These are phyloP conservation scores for Prunus dulcis DNA, from an alignment of 306 rosid species.

Conservation along the genomic window DNA sequence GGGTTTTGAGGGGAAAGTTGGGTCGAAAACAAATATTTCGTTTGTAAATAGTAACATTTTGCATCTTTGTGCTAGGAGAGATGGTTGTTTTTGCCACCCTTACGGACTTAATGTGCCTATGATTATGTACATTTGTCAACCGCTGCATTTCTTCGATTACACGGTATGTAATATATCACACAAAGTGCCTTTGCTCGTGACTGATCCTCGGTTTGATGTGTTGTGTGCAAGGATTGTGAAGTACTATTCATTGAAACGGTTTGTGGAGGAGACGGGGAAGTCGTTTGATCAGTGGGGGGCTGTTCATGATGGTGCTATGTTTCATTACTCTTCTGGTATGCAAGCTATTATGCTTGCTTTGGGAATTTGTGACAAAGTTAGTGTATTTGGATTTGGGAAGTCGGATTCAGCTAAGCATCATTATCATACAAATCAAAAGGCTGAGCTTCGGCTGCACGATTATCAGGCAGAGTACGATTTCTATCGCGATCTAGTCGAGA, in stretches of 20 bases:
- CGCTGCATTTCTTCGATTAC: conserved; percentile 85
- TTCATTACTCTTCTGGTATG: conserved; percentile 97
- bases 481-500: conserved; percentile 64
- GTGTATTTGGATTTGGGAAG: conserved; percentile 88
- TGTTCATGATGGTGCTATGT: conserved; percentile 67
- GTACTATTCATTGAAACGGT: conserved; percentile 82
- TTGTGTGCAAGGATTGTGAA: conserved; percentile 75
- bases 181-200: conserved; percentile 64
- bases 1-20: conserved; percentile 57
- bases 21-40: conserved; percentile 74
- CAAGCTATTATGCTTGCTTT: conserved; percentile 91
- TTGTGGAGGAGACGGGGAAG: conserved; percentile 70
- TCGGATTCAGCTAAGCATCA: conserved; percentile 75
- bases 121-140: conserved; percentile 87
- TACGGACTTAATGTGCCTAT: conserved; percentile 69
- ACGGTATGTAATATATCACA: conserved; percentile 68
- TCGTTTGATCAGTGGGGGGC: conserved; percentile 62
- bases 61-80: conserved; percentile 83
- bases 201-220: conserved; percentile 82
- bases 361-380: conserved; percentile 83
- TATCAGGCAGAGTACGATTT: conserved; percentile 90
- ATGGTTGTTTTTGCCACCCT: conserved; percentile 88
- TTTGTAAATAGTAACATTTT: conserved; percentile 87
- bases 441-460: conserved; percentile 85
- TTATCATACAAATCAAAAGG: conserved; percentile 89